These are phyloP conservation scores for Endotrypanum monterogeii DNA, from an alignment of 208 protist genomes.

Conservation along the genomic window DNA sequence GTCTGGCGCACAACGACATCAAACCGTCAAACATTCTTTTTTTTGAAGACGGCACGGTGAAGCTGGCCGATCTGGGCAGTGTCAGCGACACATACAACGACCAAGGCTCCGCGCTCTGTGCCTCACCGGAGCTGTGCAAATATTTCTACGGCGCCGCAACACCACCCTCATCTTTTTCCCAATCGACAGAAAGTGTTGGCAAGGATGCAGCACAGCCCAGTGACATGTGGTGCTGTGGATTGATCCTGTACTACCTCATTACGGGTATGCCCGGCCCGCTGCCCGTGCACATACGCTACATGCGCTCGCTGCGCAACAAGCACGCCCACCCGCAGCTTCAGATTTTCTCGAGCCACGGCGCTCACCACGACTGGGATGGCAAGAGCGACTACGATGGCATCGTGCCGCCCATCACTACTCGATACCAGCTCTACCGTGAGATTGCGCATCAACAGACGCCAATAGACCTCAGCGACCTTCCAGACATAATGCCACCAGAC, in stretches of 20 bases:
- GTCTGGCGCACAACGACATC: conserved; percentile 83
- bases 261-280: conserved; percentile 59
- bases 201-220: conserved; percentile 32
- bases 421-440: conserved; percentile 74
- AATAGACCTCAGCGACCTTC: conserved; percentile 55
- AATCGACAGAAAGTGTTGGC: conserved; percentile 18
- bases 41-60: conserved; percentile 74
- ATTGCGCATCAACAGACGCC: conserved; percentile 51
- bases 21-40: conserved; percentile 86
- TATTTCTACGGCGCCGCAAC: conserved; percentile 57
- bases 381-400: background rate
- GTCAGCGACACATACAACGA: conserved; percentile 60
- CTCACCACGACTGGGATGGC: conserved; percentile 5
- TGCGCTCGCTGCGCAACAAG: conserved; percentile 25
- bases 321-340: background rate
- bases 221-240: conserved; percentile 87
- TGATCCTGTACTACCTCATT: conserved; percentile 79
- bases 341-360: background rate
- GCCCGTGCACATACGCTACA: conserved; percentile 47
- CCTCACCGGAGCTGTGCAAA: conserved; percentile 86
- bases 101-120: conserved; percentile 83
- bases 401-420: conserved; percentile 29
- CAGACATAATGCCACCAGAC: conserved; percentile 32
- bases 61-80: conserved; percentile 76
- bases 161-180: conserved; percentile 20